Base-by-base conservation (phyloP, 2,329 filamentous ascomycete genomes). In the Pyrenophora teres region DNA sequence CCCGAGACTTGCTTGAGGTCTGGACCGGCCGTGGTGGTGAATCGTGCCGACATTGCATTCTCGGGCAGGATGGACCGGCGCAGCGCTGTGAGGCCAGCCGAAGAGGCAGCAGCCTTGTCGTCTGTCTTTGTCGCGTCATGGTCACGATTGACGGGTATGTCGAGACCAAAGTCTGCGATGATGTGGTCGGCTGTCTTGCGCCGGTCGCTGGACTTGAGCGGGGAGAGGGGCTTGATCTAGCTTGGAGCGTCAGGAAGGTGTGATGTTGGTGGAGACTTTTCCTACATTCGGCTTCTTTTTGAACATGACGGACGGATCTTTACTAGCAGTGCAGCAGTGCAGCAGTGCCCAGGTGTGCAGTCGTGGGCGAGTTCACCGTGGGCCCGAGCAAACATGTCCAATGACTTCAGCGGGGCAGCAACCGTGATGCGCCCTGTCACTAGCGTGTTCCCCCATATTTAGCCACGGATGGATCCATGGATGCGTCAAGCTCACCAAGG, bases 171-270 rank as follows among this genome's bases (percentile, higher is more conserved):
- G 61, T 86, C 82, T 56, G 78, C 71, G 64, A 88, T 87, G 62
- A 89, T 87, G 59, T 85, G 80, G 63, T 88, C 85, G 42, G 86
- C 86, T 31, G 86, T 82, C 62, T 83, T 86, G 52, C 86, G 80
- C 52, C 86, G 81, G 63, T 88, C 86, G 2, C 85, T 88, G 4
- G 85, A 87, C 47, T 86, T 82, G 45, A 89, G 74, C 35, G 86
- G 84, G 3, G 85, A 80, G 10, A 87, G 76, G 15, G 86, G 83
- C 75, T 88, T 89, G 76, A 89, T 83, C 79, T 85, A 43, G 41
- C n/a, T 30, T 12, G 8, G 15, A 5, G n/a, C n/a, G 40, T 67
- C 21, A 61, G 46, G 48, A 27, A 31, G 27, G n/a, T 9, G 39
- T 25, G 16, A 37, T 12, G 10, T 13, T 30, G 8, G 27, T 30